phyloP scores from a whole-genome alignment of 2,329 filamentous ascomycete genomes.

The Knufia fluminis region DNA sequence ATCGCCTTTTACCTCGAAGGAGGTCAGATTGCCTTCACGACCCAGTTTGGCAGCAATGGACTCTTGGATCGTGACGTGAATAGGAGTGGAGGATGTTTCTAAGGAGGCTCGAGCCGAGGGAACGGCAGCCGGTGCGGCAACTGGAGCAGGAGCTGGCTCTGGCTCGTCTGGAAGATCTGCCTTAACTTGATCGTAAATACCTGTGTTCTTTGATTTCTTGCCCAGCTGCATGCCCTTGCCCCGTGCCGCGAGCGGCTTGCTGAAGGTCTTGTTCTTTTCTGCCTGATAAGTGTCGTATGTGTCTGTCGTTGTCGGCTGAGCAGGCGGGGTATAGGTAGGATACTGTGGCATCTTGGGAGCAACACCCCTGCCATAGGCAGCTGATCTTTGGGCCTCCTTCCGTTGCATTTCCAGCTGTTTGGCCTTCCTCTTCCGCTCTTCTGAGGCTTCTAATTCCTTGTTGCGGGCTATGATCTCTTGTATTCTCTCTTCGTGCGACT shows the following conservation, averaged over 20 bases:
- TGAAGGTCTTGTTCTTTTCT: slow-evolving; percentile 86
- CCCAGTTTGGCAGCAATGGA: slow-evolving; percentile 83
- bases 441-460: slow-evolving; percentile 95
- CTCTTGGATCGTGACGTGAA: slow-evolving; percentile 82
- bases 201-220: slow-evolving; percentile 96
- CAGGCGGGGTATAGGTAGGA: slow-evolving; percentile 76
- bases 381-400: slow-evolving; percentile 80
- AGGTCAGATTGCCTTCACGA: slow-evolving; percentile 76
- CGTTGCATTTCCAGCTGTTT: slow-evolving; percentile 98
- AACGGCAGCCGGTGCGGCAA: slow-evolving; percentile 46
- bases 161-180: slow-evolving; percentile 79
- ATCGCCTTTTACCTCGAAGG: slow-evolving; percentile 83
- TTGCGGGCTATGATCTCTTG: slow-evolving; percentile 98
- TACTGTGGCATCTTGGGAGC: slow-evolving; percentile 71
- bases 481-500: slow-evolving; percentile 96
- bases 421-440: slow-evolving; percentile 96
- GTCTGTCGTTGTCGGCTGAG: slow-evolving; percentile 63
- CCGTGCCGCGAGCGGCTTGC: slow-evolving; percentile 60
- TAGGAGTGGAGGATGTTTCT: slow-evolving; percentile 68
- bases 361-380: slow-evolving; percentile 43
- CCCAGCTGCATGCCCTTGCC: slow-evolving; percentile 98
- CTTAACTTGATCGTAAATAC: slow-evolving; percentile 93
- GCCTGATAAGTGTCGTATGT: slow-evolving; percentile 92
- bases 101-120: slow-evolving; percentile 50
- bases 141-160: slow-evolving; percentile 45